phyloP scores from a whole-genome alignment of 768 basidiomycete species.

The Mycena vulgaris region DNA sequence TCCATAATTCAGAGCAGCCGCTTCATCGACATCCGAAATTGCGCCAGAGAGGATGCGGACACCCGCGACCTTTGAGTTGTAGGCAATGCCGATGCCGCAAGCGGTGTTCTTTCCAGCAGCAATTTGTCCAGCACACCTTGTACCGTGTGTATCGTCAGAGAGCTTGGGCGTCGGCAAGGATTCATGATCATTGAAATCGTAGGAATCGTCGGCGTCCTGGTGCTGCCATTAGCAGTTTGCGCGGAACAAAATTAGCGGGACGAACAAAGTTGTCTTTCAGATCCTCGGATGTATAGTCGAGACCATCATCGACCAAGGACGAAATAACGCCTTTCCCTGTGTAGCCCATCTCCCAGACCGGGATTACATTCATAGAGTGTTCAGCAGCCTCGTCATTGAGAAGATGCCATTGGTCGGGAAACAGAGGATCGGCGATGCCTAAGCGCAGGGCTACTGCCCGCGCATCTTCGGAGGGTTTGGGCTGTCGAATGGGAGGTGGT shows the following conservation, averaged over 20 bases:
- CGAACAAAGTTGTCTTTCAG: conserved; percentile 93
- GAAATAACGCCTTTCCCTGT: conserved; percentile 90
- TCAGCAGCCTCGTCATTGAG: conserved; percentile 88
- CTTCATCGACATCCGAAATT: conserved; percentile 96
- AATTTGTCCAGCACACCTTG: conserved; percentile 97
- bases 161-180: conserved; percentile 89
- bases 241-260: conserved; percentile 36
- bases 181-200: conserved; percentile 97
- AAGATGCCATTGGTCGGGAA: conserved; percentile 93
- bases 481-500: conserved; percentile 67
- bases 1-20: conserved; percentile 93
- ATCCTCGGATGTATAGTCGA: conserved; percentile 92
- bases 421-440: conserved; percentile 83
- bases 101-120: conserved; percentile 93
- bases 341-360: conserved; percentile 92
- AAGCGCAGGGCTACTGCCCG: conserved; percentile 34
- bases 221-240: conserved; percentile 52
- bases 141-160: conserved; percentile 95
- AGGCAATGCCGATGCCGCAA: conserved; percentile 96
- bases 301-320: conserved; percentile 94
- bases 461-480: conserved; percentile 6
- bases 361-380: conserved; percentile 92
- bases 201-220: conserved; percentile 89
- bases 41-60: conserved; percentile 95
- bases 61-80: conserved; percentile 92